These are phyloP conservation scores for Tuber brumale DNA, from an alignment of 495 filamentous ascomycete species.

Conservation along the genomic window DNA sequence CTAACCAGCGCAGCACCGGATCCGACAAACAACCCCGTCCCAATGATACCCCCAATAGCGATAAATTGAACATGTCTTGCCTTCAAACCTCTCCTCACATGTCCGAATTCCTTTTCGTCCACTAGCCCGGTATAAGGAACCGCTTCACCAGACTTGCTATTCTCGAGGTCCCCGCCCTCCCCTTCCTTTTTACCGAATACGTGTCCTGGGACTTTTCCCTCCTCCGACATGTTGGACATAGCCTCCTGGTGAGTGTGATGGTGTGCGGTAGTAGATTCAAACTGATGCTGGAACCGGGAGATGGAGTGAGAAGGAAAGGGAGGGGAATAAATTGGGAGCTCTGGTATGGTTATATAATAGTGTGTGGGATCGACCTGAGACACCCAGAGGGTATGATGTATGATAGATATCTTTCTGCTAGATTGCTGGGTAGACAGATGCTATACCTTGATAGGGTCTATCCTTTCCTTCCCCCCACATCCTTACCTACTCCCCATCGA, in stretches of 20 bases:
- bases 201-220: conserved; percentile 3
- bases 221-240: conserved; percentile 8
- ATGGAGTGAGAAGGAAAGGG: background rate
- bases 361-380: background rate
- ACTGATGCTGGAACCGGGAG: background rate
- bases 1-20: conserved; percentile 48
- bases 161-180: conserved; percentile 22
- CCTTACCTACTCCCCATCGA: background rate
- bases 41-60: conserved; percentile 64
- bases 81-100: conserved; percentile 35
- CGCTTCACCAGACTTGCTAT: conserved; percentile 7
- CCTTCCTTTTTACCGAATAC: conserved; percentile 5
- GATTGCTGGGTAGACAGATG: background rate
- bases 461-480: background rate
- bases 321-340: conserved; percentile 5
- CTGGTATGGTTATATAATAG: background rate
- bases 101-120: conserved; percentile 39
- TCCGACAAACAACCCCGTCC: conserved; percentile 56
- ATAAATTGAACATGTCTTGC: conserved; percentile 55
- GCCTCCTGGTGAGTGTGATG: background rate
- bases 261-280: background rate
- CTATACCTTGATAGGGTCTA: background rate
- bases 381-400: background rate
- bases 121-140: conserved; percentile 34
- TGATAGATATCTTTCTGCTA: background rate